phyloP scores from a whole-genome alignment of 163 green algal genomes.

The Prototheca stagnorum region DNA sequence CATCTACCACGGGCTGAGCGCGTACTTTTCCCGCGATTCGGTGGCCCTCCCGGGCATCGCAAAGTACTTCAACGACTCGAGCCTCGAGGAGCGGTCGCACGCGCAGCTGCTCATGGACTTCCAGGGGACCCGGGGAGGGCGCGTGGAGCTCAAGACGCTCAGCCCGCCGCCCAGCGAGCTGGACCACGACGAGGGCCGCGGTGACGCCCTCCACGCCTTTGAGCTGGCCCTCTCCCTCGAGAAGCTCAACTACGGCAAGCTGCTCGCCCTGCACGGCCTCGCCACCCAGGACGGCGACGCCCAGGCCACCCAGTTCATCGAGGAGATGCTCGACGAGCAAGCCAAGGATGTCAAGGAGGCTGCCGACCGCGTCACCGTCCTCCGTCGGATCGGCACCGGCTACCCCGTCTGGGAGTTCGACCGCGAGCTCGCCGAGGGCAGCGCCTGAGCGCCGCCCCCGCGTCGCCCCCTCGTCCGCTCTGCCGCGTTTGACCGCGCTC shows the following conservation, averaged over 20 bases:
- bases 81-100: constrained; percentile 42
- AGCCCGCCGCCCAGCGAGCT: constrained; percentile 45
- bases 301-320: constrained; percentile 77
- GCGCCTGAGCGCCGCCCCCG: too few relatives aligned
- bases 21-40: constrained; percentile 87
- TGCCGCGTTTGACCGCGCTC: too few relatives aligned
- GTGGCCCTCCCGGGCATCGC: constrained; percentile 77
- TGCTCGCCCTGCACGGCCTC: constrained; percentile 33
- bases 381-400: constrained; percentile 81
- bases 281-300: constrained; percentile 67
- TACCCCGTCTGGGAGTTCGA: constrained; percentile 77
- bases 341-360: constrained; percentile 72
- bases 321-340: constrained; percentile 79
- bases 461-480: too few relatives aligned
- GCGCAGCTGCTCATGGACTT: constrained; percentile 21
- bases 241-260: constrained; percentile 74
- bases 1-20: constrained; percentile 78
- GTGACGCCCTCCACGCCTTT: constrained; percentile 53
- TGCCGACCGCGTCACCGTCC: constrained; percentile 71
- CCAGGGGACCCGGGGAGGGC: constrained; percentile 37
- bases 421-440: constrained; percentile 1
- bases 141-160: constrained; percentile 50
- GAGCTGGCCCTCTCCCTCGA: constrained; percentile 65
- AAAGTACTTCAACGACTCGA: constrained; percentile 61
- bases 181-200: constrained; percentile 12